Evolutionary conservation across 495 filamentous ascomycete species (phyloP).

Genomic region (Venustampulla echinocandica): DNA sequence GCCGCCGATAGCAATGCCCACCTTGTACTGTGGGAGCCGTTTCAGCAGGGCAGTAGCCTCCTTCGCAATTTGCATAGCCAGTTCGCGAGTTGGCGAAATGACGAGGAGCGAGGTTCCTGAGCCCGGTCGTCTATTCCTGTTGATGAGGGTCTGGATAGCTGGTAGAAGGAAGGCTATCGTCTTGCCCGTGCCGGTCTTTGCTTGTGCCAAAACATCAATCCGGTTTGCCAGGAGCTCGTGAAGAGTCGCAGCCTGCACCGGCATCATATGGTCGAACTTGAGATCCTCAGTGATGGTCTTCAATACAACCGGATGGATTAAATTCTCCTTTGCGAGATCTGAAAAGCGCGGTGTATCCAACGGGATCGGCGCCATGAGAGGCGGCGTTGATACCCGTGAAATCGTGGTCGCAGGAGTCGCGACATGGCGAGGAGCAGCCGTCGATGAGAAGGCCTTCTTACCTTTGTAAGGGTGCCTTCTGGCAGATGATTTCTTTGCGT

Average conservation of each 20-base stretch:
- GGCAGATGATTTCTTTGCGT: conserved; percentile 10
- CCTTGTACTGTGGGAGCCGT: conserved; percentile 25
- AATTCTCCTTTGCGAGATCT: conserved; percentile 27
- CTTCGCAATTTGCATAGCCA: conserved; percentile 58
- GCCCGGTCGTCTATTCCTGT: conserved; percentile 13
- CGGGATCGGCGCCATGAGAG: conserved; percentile 20
- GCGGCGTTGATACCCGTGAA: conserved; percentile 20
- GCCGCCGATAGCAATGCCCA: conserved; percentile 32
- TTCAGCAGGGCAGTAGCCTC: conserved; percentile 33
- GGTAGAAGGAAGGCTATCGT: conserved; percentile 59
- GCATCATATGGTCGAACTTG: conserved; percentile 37
- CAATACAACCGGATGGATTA: conserved; percentile 29
- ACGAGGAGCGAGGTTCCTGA: conserved; percentile 51
- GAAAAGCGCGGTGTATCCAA: conserved; percentile 28
- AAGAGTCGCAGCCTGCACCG: conserved; percentile 35
- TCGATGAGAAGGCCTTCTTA: conserved; percentile 14
- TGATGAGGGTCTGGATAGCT: conserved; percentile 53
- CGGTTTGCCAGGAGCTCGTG: conserved; percentile 27
- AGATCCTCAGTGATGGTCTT: conserved; percentile 32
- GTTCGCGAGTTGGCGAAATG: conserved; percentile 56
- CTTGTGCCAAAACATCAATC: conserved; percentile 43
- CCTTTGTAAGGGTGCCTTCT: conserved; percentile 13
- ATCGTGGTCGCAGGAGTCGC: not conserved
- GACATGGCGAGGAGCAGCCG: conserved; percentile 3
- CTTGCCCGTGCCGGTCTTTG: conserved; percentile 64